Evolutionary conservation across 2,329 filamentous ascomycete genomes (phyloP), one percentile per base, ranked within the genome.

Genomic region (Aspergillus thermomutatus): DNA sequence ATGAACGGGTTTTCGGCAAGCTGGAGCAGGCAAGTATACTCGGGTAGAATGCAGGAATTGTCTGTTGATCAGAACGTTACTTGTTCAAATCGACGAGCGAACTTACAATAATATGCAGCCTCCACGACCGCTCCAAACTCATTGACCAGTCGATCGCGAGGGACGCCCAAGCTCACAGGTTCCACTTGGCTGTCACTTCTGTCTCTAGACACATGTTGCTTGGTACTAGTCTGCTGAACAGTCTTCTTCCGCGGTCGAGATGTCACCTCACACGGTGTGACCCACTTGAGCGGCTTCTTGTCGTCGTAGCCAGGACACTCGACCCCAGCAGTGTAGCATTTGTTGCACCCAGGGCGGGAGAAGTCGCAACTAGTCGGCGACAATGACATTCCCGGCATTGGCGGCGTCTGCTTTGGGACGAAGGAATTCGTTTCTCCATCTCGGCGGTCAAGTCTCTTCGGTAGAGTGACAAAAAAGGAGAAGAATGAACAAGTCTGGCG

Each of bases 331-430:
- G 46, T 21, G 14, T 34, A 37, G 28, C 56, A 58, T 34, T 58
- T 58, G 34, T 48, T 41, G 40, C 56, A 58, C 4, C 45, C 31
- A 1, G 50, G 56, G 5, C 23, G 31, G 14, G 34, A 37, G 25
- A 52, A 58, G 47, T 58, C 53, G 47, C 56, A 58, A 58, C 56
- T 4, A 58, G 45, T 7, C 56, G 56, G 43, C 53, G 53, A 8
- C 56, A 53, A 7, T 40, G 50, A 41, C 53, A 56, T 26, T 53
- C 53, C 56, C 56, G 55, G 37, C 53, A 58, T 14, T 51, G 56
- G n/a, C 56, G 53, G 41, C 41, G 9, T 45, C 21, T 45, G n/a
- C 3, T 23, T 37, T 1, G 31, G 14, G 31, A 37, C 5, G 5
- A 37, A 37, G 5, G 5, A 17, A 37, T 37, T 37, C 14, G 14